Evolutionary conservation across 2,329 filamentous ascomycete genomes (phyloP), one percentile per base, ranked within the genome.

Genomic region (Aspergillus fumigatiaffinis): DNA sequence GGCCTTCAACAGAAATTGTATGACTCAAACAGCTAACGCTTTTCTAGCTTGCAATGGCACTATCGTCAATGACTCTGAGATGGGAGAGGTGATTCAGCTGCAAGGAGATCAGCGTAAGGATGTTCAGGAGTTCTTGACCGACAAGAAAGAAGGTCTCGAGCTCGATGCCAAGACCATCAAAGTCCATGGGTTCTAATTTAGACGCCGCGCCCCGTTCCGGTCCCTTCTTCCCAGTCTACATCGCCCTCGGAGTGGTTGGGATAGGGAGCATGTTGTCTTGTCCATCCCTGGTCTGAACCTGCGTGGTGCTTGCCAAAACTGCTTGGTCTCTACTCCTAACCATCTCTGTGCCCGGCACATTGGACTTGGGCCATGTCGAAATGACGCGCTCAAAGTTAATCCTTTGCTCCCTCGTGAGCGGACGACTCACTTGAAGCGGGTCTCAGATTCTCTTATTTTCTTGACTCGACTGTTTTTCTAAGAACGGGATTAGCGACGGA

Each of bases 1-100:
- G 26, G 28, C 38, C 48, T 26, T 28, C 26, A 38, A 32, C 28
- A n/a, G 35, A 14, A 46, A 41, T 47, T 6, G 21, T 14, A 48
- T 32, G 21, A 35, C 14, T 12, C 38, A n/a, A 17, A 1, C 42
- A 38, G 55, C 67, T 73, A 59, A 73, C 61, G 17, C 52, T 12
- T 5, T 20, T 42, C 6, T 62, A 91, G 93, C 94, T 79, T 97
- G 93, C 91, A 97, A 99, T 97, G 94, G 94, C 86, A 97, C 92
- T 81, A 95, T 97, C 78, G 92, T 97, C 80, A 87, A 87, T 76
- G 93, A 97, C 80, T 86, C 85, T 70, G 92, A 96, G 81, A 96
- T 97, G 91, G 93, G 93, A 77, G 92, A 97, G 84, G 93, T 97
- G 85, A 97, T 99, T 76, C 94, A 99, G 85, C 89, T 99, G 75